phyloP scores from a whole-genome alignment of 2,329 filamentous ascomycete genomes.

The Claviceps fusiformis region DNA sequence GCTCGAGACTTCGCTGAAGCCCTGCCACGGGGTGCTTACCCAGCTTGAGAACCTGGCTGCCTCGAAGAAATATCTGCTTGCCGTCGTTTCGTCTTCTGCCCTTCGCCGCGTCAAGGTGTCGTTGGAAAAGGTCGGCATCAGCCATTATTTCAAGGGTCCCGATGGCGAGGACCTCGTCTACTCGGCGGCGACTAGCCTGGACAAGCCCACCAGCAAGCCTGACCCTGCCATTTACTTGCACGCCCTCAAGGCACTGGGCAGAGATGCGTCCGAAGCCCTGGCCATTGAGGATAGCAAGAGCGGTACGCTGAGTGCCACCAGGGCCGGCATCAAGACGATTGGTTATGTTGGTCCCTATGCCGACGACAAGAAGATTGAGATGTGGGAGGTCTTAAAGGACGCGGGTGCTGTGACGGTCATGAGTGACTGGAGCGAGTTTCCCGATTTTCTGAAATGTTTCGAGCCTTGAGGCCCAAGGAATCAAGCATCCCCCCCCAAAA shows the following conservation, averaged over 20 bases:
- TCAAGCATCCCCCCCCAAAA: too few species aligned
- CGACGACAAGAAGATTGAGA: slow-evolving; percentile 46
- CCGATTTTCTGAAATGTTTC: slow-evolving; percentile 30
- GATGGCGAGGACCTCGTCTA: slow-evolving; percentile 53
- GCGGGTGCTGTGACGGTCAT: slow-evolving; percentile 52
- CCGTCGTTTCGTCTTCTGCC: slow-evolving; percentile 72
- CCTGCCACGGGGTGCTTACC: slow-evolving; percentile 55
- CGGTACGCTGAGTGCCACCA: slow-evolving; percentile 58
- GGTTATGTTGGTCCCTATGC: slow-evolving; percentile 75
- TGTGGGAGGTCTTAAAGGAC: slow-evolving; percentile 46
- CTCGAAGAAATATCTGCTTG: slow-evolving; percentile 53
- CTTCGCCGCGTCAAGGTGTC: slow-evolving; percentile 65
- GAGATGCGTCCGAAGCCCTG: slow-evolving; percentile 56
- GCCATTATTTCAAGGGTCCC: slow-evolving; percentile 50
- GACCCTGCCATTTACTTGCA: slow-evolving; percentile 79
- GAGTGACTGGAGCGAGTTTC: slow-evolving; percentile 45
- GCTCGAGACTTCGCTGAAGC: slow-evolving; percentile 51
- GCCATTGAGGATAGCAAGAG: slow-evolving; percentile 84
- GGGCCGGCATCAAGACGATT: slow-evolving; percentile 67
- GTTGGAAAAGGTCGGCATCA: slow-evolving; percentile 62
- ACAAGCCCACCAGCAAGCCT: slow-evolving; percentile 75
- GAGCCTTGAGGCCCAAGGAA: slow-evolving; percentile 16
- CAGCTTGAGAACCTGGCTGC: slow-evolving; percentile 52
- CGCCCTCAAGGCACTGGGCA: slow-evolving; percentile 60
- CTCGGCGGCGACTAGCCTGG: slow-evolving; percentile 67